Base-by-base conservation (phyloP, 2,329 filamentous ascomycete species). In the Alternaria hordeiaustralica region DNA sequence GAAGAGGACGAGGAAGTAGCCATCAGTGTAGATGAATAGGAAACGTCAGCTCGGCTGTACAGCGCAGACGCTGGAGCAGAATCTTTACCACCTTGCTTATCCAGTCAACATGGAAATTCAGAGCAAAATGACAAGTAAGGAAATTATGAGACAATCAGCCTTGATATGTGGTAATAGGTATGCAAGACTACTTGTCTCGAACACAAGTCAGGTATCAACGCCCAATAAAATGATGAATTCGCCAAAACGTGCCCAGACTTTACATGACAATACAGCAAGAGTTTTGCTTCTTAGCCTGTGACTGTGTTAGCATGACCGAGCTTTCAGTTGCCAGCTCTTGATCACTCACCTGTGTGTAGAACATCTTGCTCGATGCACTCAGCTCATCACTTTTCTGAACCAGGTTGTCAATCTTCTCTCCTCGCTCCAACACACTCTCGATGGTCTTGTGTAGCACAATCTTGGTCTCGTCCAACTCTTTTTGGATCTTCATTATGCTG, bases 401-500 rank as follows among this genome's bases (percentile, higher is more conserved):
- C 72, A 99, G 83, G 74, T 92, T 92, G 78, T 98, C 95, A 71
- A 99, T 93, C 87, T 97, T 98, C 88, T 98, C 94, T 45, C 94
- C 96, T 66, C 96, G 88, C 85, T 97, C 91, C 75, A 97, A 81
- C 51, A 91, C 90, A 75, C 89, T 92, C 84, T 97, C 92, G 74
- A 97, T 97, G 47, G 96, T 97, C 88, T 98, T 97, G 84, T 98
- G 94, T 74, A 99, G 86, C 63, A 97, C 91, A 77, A 97, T 94
- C 87, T 97, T 98, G 65, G 95, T 98, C 86, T 97, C 94, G 77
- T 98, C 94, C 65, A 99, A 86, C 84, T 99, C 94, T 83, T 93
- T 92, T 82, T 98, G 95, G 75, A 99, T 97, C 86, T 93, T 94
- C 85, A 93, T 88, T 78, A 98, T 96, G 82, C 90, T 95, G 83